Evolutionary conservation across 2,329 filamentous ascomycete species (phyloP), one percentile per base, ranked within the genome.

Genomic region (Bipolaris gigantea): DNA sequence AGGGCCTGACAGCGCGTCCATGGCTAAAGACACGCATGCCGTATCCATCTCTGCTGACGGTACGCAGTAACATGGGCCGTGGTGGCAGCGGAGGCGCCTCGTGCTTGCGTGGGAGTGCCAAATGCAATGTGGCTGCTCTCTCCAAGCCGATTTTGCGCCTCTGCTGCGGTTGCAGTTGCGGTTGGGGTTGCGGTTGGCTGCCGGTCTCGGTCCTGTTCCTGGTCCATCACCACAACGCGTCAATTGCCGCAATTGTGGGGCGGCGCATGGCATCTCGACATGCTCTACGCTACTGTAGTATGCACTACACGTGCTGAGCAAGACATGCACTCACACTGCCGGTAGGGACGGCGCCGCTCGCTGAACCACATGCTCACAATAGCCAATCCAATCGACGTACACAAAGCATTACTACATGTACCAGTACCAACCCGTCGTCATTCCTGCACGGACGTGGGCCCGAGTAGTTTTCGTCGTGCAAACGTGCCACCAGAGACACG

Each of bases 21-120:
- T 65, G 65, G 67, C 64, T 63, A 65, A 65, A 60, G 56, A 67
- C 63, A 62, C 62, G 61, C 65, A 69, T 50, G 65, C 71, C 72
- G 72, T 73, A 23, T 51, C 48, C 71, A 70, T 73, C 49, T 58
- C 65, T 65, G 61, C 62, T 59, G 36, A 49, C 52, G 56, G 61
- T 61, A 61, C 64, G 66, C 64, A 65, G 62, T 48, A 65, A 67
- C 69, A 71, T 72, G 64, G 56, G 50, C 59, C 48, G 58, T 45
- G 39, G 58, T 57, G 53, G 58, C 64, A 60, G 62, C 60, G 53
- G 48, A 18, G 55, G 63, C 56, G 59, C 55, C 52, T 52, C 45
- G 52, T 45, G 52, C 39, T 56, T 51, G 56, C 64, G 57, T 54
- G 60, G 35, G 53, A 57, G 45, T 32, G 43, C 56, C 47, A 23